Conservation (phyloP, 2,329 filamentous ascomycete genomes). For the Sporothrix sp. region DNA sequence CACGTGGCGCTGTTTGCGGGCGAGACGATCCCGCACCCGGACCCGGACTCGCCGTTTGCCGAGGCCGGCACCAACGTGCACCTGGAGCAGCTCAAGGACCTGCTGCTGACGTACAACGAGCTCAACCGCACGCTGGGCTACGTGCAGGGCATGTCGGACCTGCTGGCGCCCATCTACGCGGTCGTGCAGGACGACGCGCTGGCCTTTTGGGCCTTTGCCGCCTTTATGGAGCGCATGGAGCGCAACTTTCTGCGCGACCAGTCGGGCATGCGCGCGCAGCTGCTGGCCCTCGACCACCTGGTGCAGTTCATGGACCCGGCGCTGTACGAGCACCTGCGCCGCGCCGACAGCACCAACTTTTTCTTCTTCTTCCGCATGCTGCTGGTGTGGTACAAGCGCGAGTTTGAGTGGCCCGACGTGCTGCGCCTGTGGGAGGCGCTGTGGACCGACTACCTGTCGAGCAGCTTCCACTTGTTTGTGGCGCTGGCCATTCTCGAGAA, state of each 20-base stretch:
- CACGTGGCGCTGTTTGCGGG: slow-evolving; percentile 91
- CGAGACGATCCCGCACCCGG: slow-evolving; percentile 92
- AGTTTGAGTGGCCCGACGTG: slow-evolving; percentile 84
- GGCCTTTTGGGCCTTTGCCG: slow-evolving; percentile 92
- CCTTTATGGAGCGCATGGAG: slow-evolving; percentile 97
- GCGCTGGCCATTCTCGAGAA: slow-evolving; percentile 92
- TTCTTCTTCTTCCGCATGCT: slow-evolving; percentile 99
- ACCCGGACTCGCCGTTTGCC: slow-evolving; percentile 90
- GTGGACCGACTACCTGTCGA: slow-evolving; percentile 86
- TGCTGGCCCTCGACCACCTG: slow-evolving; percentile 83
- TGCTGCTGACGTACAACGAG: slow-evolving; percentile 97
- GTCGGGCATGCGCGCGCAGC: slow-evolving; percentile 88
- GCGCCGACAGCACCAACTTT: slow-evolving; percentile 92
- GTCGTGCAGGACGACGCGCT: slow-evolving; percentile 95
- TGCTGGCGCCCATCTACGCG: slow-evolving; percentile 90
- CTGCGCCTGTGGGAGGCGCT: slow-evolving; percentile 82
- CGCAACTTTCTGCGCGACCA: slow-evolving; percentile 93
- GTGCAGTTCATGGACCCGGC: slow-evolving; percentile 95
- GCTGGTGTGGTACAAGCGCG: slow-evolving; percentile 96
- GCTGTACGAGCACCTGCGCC: slow-evolving; percentile 81
- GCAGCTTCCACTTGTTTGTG: slow-evolving; percentile 89
- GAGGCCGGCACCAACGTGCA: slow-evolving; percentile 92
- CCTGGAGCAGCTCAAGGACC: slow-evolving; percentile 97
- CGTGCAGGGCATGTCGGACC: slow-evolving; percentile 97
- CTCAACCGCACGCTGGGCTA: slow-evolving; percentile 94